These are phyloP conservation scores for Gastrolobium villosum DNA, from an alignment of 306 rosid genomes.

Conservation along the genomic window DNA sequence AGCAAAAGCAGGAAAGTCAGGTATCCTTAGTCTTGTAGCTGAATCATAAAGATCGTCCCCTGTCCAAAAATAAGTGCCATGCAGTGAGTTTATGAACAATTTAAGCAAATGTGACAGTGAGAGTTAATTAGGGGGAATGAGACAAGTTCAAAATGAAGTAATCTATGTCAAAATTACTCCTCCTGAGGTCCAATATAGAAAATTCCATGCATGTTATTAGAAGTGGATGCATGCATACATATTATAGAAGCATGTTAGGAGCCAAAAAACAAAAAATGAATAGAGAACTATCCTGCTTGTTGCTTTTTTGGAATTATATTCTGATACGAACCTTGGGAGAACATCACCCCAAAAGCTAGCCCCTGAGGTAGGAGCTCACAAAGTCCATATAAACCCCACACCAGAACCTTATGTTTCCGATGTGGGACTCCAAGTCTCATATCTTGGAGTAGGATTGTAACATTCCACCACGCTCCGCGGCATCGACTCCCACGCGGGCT, in stretches of 20 bases:
- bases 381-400: too few species aligned
- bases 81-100: conserved; percentile 38
- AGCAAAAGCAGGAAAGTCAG: conserved; percentile 93
- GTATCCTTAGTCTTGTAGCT: conserved; percentile 70
- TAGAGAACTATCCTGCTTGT: not conserved
- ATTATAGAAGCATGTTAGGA: not conserved
- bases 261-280: not conserved
- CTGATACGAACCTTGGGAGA: too few species aligned
- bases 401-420: too few species aligned
- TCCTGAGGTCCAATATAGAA: not conserved
- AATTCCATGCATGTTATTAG: conserved; percentile 15
- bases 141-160: conserved; percentile 9
- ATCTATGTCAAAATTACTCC: not conserved
- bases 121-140: not conserved
- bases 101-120: not conserved
- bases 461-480: too few species aligned
- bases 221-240: conserved; percentile 27
- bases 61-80: conserved; percentile 45
- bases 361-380: too few species aligned
- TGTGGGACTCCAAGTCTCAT: too few species aligned
- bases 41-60: conserved; percentile 86
- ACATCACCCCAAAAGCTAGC: too few species aligned
- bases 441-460: too few species aligned
- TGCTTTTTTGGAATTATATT: conserved; percentile 25
- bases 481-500: too few species aligned